These are phyloP conservation scores for Trametes meyenii DNA, from an alignment of 768 basidiomycete species.

Conservation along the genomic window DNA sequence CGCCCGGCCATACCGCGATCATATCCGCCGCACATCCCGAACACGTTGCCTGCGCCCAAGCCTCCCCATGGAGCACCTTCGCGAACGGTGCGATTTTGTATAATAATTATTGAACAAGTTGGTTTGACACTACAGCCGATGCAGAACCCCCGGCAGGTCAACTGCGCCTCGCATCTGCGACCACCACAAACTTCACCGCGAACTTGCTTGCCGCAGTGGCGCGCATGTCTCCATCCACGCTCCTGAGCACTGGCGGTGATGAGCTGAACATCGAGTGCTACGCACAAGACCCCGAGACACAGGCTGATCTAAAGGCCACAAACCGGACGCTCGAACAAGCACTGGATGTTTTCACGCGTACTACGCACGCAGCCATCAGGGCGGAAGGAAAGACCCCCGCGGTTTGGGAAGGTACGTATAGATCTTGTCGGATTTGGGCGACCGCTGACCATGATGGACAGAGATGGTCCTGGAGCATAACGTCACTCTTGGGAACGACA, in stretches of 20 bases:
- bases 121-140: neutral
- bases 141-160: constrained; percentile 52
- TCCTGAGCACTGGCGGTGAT: constrained; percentile 51
- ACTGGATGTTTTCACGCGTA: constrained; percentile 39
- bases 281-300: constrained; percentile 39
- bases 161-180: constrained; percentile 41
- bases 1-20: constrained; percentile 50
- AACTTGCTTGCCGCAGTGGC: constrained; percentile 36
- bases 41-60: constrained; percentile 42
- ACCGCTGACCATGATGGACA: neutral
- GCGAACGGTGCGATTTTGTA: constrained; percentile 31
- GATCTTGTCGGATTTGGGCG: neutral
- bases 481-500: constrained; percentile 38
- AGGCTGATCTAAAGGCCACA: constrained; percentile 32
- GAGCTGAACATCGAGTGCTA: constrained; percentile 46
- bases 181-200: constrained; percentile 37
- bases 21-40: constrained; percentile 46
- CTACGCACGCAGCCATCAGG: constrained; percentile 36
- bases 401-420: constrained; percentile 42
- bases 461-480: constrained; percentile 43
- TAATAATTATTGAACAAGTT: neutral
- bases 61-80: constrained; percentile 37
- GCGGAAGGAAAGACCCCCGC: constrained; percentile 48
- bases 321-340: constrained; percentile 44
- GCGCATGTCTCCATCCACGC: constrained; percentile 33